phyloP scores from a whole-genome alignment of 257 asterid genomes.

The Fraxinus anomala region DNA sequence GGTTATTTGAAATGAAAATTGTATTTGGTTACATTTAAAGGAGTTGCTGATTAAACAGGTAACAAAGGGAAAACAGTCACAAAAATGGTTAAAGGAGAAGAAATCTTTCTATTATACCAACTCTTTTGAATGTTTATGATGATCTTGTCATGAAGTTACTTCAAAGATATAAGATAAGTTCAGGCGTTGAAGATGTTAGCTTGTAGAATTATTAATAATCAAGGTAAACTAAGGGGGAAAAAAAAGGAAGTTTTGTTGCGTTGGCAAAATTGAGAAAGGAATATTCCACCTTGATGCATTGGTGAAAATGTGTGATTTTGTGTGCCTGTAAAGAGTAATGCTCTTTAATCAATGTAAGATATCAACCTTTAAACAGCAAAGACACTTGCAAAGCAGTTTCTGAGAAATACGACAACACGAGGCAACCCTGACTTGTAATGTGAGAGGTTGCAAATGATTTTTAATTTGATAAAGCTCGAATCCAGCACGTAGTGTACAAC shows the following conservation, averaged over 20 bases:
- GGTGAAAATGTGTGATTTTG: not conserved
- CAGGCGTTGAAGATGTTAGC: not conserved
- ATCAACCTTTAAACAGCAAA: not conserved
- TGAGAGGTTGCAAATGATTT: not conserved
- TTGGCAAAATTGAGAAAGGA: not conserved
- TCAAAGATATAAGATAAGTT: not conserved
- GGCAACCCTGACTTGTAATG: too few relatives aligned
- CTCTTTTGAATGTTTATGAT: not conserved
- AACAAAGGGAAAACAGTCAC: not conserved
- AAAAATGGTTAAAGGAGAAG: not conserved
- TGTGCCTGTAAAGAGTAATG: not conserved
- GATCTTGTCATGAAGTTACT: not conserved
- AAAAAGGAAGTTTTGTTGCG: not conserved
- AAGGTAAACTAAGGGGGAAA: not conserved
- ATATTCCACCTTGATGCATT: slow-evolving; percentile 3
- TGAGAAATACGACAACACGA: not conserved
- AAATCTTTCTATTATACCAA: not conserved
- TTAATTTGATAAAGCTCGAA: not conserved
- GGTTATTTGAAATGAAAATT: too few relatives aligned
- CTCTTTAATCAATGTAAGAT: not conserved
- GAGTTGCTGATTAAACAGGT: not conserved
- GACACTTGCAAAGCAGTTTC: not conserved
- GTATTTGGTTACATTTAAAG: not conserved
- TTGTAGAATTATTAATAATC: not conserved
- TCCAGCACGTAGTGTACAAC: not conserved